These are phyloP conservation scores for Trichaptum fuscoviolaceum DNA, from an alignment of 768 basidiomycete genomes.

Conservation along the genomic window DNA sequence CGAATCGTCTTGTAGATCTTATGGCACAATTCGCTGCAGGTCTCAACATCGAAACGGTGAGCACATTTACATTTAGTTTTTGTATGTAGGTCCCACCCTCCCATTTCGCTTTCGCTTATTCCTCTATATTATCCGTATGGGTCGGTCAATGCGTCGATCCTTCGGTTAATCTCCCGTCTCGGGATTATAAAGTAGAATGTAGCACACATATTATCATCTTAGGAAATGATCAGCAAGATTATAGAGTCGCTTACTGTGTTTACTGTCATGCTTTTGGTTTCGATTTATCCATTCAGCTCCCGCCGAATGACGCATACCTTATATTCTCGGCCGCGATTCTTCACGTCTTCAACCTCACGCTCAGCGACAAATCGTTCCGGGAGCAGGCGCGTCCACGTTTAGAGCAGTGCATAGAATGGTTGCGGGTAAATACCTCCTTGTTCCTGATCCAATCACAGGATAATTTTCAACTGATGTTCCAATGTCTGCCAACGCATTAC, in stretches of 20 bases:
- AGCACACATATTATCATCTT: neutral
- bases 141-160: neutral
- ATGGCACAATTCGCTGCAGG: neutral
- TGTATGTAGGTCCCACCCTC: neutral
- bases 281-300: neutral
- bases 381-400: neutral
- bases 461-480: neutral
- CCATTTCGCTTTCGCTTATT: neutral
- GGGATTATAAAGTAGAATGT: neutral
- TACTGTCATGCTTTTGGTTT: neutral
- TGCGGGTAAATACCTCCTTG: neutral
- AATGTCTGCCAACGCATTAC: neutral
- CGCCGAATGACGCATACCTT: conserved; percentile 3
- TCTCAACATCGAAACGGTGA: conserved; percentile 1
- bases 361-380: neutral
- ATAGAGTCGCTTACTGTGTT: neutral
- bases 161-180: neutral
- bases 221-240: neutral
- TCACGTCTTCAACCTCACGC: conserved; percentile 2
- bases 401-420: conserved; percentile 4
- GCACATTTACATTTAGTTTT: neutral
- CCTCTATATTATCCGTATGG: neutral
- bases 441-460: conserved; percentile 2
- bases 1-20: conserved; percentile 3
- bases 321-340: conserved; percentile 3